Conservation (phyloP, 1,284 basidiomycete species). For the Thelephora terrestris region DNA sequence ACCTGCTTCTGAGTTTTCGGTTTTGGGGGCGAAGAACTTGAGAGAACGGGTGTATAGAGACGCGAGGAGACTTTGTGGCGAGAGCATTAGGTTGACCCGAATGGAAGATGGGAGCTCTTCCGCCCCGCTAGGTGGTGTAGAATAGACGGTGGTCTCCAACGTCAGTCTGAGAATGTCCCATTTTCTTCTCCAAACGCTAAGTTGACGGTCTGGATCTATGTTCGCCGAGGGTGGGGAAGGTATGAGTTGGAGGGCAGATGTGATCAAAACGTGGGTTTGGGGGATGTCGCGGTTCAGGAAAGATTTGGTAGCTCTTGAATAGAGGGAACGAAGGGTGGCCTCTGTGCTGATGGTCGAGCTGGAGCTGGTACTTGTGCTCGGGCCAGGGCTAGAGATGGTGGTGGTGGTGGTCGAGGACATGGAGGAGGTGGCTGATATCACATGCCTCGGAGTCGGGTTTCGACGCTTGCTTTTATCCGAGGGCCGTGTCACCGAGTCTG, state of each 20-base stretch:
- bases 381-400: too few relatives aligned
- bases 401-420: too few relatives aligned
- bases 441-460: too few relatives aligned
- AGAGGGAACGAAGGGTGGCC: constrained; percentile 53
- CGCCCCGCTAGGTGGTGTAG: constrained; percentile 35
- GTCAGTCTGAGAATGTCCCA: constrained; percentile 80
- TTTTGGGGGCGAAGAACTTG: constrained; percentile 48
- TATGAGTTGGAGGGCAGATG: constrained; percentile 57
- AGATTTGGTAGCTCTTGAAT: constrained; percentile 63
- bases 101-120: constrained; percentile 39
- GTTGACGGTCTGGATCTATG: constrained; percentile 27
- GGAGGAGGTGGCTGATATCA: too few relatives aligned
- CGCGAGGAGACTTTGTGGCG: constrained; percentile 47
- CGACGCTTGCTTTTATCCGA: too few relatives aligned
- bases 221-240: constrained; percentile 31
- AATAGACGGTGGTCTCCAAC: constrained; percentile 63
- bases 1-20: neutral
- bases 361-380: too few relatives aligned
- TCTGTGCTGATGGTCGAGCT: constrained; percentile 23
- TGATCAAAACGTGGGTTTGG: constrained; percentile 52
- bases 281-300: constrained; percentile 62
- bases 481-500: too few relatives aligned
- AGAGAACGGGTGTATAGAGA: constrained; percentile 54
- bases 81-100: constrained; percentile 40
- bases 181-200: constrained; percentile 52